Evolutionary conservation across 2,329 filamentous ascomycete species (phyloP).

Genomic region (Aspergillus pseudonomiae): DNA sequence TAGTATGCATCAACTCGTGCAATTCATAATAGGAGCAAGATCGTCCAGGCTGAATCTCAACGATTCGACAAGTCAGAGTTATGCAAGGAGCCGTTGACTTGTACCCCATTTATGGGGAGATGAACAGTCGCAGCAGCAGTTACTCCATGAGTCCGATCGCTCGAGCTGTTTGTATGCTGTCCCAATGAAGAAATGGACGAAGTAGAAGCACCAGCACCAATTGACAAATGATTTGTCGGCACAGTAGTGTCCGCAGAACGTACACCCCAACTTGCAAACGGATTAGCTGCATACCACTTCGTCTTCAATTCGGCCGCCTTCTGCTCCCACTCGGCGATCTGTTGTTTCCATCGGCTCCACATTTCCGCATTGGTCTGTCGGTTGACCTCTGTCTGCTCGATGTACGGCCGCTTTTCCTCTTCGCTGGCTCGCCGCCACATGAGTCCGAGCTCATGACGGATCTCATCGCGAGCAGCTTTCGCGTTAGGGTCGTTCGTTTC

Average conservation of each 20-base stretch:
- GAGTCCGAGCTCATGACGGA: conserved; percentile 80
- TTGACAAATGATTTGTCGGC: not conserved
- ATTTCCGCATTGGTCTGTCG: conserved; percentile 68
- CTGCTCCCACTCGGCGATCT: conserved; percentile 57
- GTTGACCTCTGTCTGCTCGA: conserved; percentile 71
- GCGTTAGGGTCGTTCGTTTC: conserved; percentile 68
- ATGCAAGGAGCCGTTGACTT: not conserved
- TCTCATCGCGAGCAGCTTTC: conserved; percentile 70
- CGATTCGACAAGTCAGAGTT: not conserved
- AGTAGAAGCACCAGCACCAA: not conserved
- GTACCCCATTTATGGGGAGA: not conserved
- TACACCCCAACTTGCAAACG: conserved; percentile 37
- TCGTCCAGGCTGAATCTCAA: not conserved
- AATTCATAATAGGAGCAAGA: not conserved
- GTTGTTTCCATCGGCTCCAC: conserved; percentile 72
- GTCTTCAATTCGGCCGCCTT: conserved; percentile 43
- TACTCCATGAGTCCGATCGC: not conserved
- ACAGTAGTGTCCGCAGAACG: not conserved
- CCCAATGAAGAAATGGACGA: not conserved
- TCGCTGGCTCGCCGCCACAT: conserved; percentile 83
- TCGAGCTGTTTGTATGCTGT: not conserved
- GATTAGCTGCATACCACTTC: conserved; percentile 43
- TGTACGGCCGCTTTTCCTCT: conserved; percentile 74
- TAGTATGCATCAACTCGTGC: not conserved
- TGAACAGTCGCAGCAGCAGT: not conserved